Percentiles rank a stretch among this genome's conserved stretches.
These are phyloP conservation scores for Beauveria sp. DNA, from an alignment of 2,329 filamentous ascomycete genomes.

Conservation along the genomic window DNA sequence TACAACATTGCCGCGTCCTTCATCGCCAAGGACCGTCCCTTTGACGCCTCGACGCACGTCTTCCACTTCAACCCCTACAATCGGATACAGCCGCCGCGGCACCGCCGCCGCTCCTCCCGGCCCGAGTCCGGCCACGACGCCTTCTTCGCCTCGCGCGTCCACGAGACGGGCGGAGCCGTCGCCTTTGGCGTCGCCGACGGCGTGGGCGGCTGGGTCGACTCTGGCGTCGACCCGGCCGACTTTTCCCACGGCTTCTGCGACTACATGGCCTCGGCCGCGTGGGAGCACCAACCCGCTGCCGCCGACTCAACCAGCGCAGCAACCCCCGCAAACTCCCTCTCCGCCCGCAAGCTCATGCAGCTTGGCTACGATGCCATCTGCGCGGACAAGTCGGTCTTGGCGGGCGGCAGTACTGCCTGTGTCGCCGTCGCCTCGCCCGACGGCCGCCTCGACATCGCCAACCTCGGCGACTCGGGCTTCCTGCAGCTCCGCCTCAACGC, in stretches of 20 bases:
- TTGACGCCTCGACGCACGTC: slow-evolving; percentile 59
- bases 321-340: slow-evolving; percentile 28
- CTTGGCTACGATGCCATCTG: slow-evolving; percentile 77
- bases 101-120: slow-evolving; percentile 34
- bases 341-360: slow-evolving; percentile 67
- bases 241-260: slow-evolving; percentile 92
- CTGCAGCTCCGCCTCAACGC: slow-evolving; percentile 79
- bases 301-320: slow-evolving; percentile 10
- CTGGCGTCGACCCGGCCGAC: slow-evolving; percentile 85
- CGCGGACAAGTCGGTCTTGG: slow-evolving; percentile 62
- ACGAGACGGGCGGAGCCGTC: slow-evolving; percentile 58
- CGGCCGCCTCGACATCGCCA: slow-evolving; percentile 78
- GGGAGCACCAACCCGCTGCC: slow-evolving; percentile 38
- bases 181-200: slow-evolving; percentile 90
- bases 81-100: slow-evolving; percentile 42
- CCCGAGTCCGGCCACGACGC: slow-evolving; percentile 88
- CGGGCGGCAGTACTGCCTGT: slow-evolving; percentile 87
- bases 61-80: slow-evolving; percentile 65
- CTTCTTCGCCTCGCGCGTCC: slow-evolving; percentile 84
- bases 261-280: slow-evolving; percentile 77
- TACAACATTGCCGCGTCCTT: slow-evolving; percentile 70
- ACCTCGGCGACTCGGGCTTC: slow-evolving; percentile 92
- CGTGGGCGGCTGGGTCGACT: slow-evolving; percentile 91
- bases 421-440: slow-evolving; percentile 69
- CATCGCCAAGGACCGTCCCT: slow-evolving; percentile 62